phyloP scores from a whole-genome alignment of 225 moss, liverwort and hornwort species.

The Marchantia paleacea region DNA sequence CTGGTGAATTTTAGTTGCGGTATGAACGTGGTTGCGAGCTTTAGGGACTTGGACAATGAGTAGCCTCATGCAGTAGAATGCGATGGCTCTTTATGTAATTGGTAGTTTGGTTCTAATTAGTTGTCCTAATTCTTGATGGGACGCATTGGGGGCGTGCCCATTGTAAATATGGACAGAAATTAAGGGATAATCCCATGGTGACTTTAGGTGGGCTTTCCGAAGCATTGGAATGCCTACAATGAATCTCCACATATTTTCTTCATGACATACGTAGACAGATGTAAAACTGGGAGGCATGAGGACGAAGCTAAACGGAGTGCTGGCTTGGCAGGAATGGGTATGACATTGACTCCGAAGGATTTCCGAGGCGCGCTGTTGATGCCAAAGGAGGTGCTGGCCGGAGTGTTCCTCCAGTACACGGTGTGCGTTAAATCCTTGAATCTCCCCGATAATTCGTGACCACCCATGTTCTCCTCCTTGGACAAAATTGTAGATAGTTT shows the following conservation, averaged over 20 bases:
- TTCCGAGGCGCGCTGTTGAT: slow-evolving; percentile 70
- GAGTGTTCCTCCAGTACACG: slow-evolving; percentile 79
- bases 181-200: slow-evolving; percentile 48
- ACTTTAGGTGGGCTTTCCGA: slow-evolving; percentile 41
- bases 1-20: too few species aligned
- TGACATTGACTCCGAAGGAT: slow-evolving; percentile 78
- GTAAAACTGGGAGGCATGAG: background rate
- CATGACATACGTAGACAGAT: background rate
- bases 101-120: background rate
- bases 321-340: slow-evolving; percentile 53
- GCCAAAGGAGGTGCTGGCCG: slow-evolving; percentile 74
- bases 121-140: slow-evolving; percentile 71
- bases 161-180: slow-evolving; percentile 66
- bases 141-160: slow-evolving; percentile 67
- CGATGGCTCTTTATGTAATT: background rate
- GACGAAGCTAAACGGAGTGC: background rate
- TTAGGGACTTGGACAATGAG: too few species aligned
- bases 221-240: slow-evolving; percentile 38
- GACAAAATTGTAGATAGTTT: background rate
- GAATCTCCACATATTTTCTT: slow-evolving; percentile 38
- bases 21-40: too few species aligned
- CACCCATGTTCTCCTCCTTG: background rate
- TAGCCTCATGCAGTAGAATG: too few species aligned
- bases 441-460: background rate
- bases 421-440: too few species aligned